A percentile compares a stretch with the other conserved stretches of the same genome.
These are phyloP conservation scores for Eucalyptus tenuipes DNA, from an alignment of 345 rosid species.

Conservation along the genomic window DNA sequence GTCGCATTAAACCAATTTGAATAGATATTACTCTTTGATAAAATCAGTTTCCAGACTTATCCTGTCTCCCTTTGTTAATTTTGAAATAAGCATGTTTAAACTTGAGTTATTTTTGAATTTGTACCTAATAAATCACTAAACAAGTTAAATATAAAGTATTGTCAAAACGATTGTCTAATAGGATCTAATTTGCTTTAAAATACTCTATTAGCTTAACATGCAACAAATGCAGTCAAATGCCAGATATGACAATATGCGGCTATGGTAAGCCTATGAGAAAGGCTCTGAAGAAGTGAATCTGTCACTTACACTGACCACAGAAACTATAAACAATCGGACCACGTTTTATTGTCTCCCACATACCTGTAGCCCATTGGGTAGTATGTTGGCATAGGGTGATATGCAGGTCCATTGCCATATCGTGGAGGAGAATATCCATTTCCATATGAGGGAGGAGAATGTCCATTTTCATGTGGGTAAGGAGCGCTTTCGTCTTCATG, in stretches of 20 bases:
- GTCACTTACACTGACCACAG: neutral
- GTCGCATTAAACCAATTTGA: neutral
- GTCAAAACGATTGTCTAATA: neutral
- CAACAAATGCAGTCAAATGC: neutral
- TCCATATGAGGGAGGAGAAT: neutral
- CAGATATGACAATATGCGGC: neutral
- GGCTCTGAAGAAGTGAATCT: neutral
- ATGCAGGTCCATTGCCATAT: neutral
- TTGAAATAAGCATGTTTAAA: neutral
- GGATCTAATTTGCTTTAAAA: neutral
- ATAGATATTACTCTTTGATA: neutral
- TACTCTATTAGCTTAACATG: neutral
- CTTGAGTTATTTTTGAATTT: neutral
- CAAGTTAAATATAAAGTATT: neutral
- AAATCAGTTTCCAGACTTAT: neutral
- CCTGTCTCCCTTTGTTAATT: neutral
- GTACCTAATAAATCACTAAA: neutral
- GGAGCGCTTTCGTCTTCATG: constrained; percentile 12
- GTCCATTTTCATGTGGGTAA: constrained; percentile 12
- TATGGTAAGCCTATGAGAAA: neutral
- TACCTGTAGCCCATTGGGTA: constrained; percentile 76
- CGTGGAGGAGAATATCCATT: neutral
- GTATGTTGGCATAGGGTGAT: constrained; percentile 42
- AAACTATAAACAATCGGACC: neutral
- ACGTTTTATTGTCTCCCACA: neutral